A percentile compares a stretch with the other conserved stretches of the same genome.
phyloP scores from a whole-genome alignment of 108 stramenopile genomes.

The Bacterosira constricta region DNA sequence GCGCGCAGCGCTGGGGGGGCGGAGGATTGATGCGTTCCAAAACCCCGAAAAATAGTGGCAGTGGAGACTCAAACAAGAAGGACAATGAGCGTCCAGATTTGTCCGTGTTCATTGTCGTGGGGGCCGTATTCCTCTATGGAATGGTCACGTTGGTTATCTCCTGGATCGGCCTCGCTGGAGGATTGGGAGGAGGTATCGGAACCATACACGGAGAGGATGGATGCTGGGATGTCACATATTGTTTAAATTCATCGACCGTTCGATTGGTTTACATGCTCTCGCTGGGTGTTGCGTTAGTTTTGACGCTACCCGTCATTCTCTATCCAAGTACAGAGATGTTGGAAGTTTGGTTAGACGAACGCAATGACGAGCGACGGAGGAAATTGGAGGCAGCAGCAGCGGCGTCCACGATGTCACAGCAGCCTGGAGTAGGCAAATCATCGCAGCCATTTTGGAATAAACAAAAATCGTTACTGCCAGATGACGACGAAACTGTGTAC shows the following conservation, averaged over 20 bases:
- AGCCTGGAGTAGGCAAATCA: neutral
- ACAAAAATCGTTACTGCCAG: neutral
- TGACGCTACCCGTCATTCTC: slow-evolving; percentile 53
- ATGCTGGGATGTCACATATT: slow-evolving; percentile 48
- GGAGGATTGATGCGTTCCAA: too few relatives aligned
- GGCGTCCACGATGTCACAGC: neutral
- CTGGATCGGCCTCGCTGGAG: slow-evolving; percentile 50
- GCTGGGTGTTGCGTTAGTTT: slow-evolving; percentile 42
- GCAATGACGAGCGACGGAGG: slow-evolving; percentile 35
- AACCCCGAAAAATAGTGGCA: neutral
- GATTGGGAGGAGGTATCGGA: slow-evolving; percentile 48
- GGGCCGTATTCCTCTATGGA: slow-evolving; percentile 46
- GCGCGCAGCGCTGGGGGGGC: slow-evolving; percentile 21
- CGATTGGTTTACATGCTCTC: slow-evolving; percentile 50
- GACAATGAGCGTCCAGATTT: neutral
- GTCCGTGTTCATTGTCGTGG: slow-evolving; percentile 42
- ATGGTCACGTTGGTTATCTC: slow-evolving; percentile 41
- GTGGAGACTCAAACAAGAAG: slow-evolving; percentile 5
- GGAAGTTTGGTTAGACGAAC: slow-evolving; percentile 50
- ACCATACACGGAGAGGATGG: slow-evolving; percentile 45
- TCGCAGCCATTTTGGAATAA: neutral
- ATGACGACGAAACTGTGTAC: slow-evolving; percentile 1
- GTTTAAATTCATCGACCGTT: slow-evolving; percentile 32
- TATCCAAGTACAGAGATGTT: slow-evolving; percentile 55
- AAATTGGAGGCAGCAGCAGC: slow-evolving; percentile 13